Conservation (phyloP, 208 protist species). For the Acanthamoeba royreba region DNA sequence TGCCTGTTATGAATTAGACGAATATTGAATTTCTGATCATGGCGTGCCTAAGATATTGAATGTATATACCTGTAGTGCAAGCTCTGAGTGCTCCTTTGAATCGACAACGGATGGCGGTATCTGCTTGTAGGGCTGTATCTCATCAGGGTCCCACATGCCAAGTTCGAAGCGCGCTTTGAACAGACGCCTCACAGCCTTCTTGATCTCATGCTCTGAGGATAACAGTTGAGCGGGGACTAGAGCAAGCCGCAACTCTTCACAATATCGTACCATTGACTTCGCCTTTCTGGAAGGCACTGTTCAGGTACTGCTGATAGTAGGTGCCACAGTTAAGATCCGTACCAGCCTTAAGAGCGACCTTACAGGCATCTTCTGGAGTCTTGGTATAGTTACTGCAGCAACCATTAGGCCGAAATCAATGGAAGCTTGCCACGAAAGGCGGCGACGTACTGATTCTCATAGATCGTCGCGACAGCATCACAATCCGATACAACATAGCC, state of each 20-base stretch:
- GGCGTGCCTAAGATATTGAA: neutral
- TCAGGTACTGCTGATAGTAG: neutral
- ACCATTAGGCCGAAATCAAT: neutral
- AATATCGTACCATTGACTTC: neutral
- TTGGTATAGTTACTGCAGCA: neutral
- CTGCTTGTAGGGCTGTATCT: conserved; percentile 47
- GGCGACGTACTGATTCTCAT: conserved; percentile 30
- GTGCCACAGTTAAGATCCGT: conserved; percentile 51
- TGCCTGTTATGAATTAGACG: neutral
- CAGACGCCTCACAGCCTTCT: neutral
- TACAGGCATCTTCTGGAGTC: neutral
- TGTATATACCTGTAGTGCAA: neutral
- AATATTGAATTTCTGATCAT: neutral
- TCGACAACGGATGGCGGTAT: neutral
- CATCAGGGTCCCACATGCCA: conserved; percentile 49
- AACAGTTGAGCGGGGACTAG: too few species aligned
- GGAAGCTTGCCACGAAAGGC: neutral
- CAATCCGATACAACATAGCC: conserved; percentile 55
- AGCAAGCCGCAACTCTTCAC: too few species aligned
- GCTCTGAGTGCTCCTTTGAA: neutral
- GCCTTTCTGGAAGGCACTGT: neutral
- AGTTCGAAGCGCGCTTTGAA: conserved; percentile 43
- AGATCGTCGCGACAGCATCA: conserved; percentile 32
- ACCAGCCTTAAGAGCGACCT: conserved; percentile 37
- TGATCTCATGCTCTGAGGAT: neutral